Conservation (phyloP, 2,329 filamentous ascomycete species). For the Cryphonectria naterciae region DNA sequence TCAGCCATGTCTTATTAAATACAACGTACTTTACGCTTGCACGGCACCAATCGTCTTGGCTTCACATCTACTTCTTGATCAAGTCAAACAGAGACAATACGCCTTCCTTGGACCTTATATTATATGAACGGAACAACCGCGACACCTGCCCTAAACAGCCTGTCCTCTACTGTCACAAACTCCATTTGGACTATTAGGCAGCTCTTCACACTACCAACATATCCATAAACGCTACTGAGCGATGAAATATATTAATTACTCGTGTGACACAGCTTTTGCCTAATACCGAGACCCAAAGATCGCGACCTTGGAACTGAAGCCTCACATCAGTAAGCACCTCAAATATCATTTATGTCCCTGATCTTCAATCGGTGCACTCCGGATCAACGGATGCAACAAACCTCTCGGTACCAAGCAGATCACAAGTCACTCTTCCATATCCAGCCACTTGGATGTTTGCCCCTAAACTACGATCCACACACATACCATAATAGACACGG, state of each 20-base stretch:
- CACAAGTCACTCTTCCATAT: not conserved
- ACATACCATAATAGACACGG: not conserved
- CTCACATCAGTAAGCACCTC: constrained; percentile 14
- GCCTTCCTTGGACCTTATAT: not conserved
- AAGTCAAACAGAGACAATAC: not conserved
- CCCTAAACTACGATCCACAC: not conserved
- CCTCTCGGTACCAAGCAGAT: not conserved
- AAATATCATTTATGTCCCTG: not conserved
- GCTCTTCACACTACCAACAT: not conserved
- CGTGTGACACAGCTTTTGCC: not conserved
- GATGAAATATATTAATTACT: not conserved
- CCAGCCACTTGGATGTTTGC: constrained; percentile 3
- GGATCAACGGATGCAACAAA: constrained; percentile 6
- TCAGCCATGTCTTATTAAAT: not conserved
- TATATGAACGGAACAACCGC: not conserved
- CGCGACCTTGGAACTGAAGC: not conserved
- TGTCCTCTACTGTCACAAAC: not conserved
- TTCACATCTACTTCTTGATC: not conserved
- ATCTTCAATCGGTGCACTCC: not conserved
- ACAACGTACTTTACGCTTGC: not conserved
- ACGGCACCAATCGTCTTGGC: not conserved
- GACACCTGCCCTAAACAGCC: not conserved
- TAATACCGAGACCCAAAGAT: not conserved
- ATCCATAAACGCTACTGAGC: not conserved
- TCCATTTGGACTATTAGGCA: not conserved